Base-by-base conservation (phyloP, 257 asterid genomes). In the Solanum stenotomum region DNA sequence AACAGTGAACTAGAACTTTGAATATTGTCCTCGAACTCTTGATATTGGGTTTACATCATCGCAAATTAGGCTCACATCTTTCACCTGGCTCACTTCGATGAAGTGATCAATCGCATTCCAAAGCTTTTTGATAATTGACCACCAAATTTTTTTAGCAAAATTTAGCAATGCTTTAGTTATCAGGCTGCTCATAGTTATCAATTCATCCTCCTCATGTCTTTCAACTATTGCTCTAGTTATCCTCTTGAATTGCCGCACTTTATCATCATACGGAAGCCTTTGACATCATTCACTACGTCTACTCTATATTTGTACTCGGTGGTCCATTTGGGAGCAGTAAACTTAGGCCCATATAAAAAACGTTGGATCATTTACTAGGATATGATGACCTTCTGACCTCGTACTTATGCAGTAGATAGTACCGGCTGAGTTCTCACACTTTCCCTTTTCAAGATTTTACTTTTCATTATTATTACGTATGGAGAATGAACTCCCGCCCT, bases 71-170 rank as follows among this genome's bases (percentile, higher is more conserved):
- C 63, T 56, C 4, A 18, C 10, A 56, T 56, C 10, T 56, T 56
- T 18, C 2, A 56, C 63, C 10, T 56, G 2, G 63, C 7, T 56
- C n/a, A 56, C 10, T 56, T 56, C 1, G 10, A 56, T 56, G 4
- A 56, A 56, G n/a, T 56, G n/a, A 56, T 56, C n/a, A 56, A 56
- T 56, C n/a, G 2, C 63, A 6, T 56, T 18, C 63, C 10, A 52
- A 52, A 52, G 10, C n/a, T 52, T 52, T 6, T 52, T 6, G 10
- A 52, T 18, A 52, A 52, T 52, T 52, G 2, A 18, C 63, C 63
- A 52, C 4, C 9, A 52, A 18, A 52, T 1, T 0, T 0, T 52
- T 52, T 52, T 0, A 52, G n/a, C n/a, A 52, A 52, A 52, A 18
- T 52, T 52, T 52, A 18, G 0, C n/a, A 6, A 52, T 18, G n/a